Base-by-base conservation (phyloP, 2,329 filamentous ascomycete genomes). In the Grosmannia clavigera region DNA sequence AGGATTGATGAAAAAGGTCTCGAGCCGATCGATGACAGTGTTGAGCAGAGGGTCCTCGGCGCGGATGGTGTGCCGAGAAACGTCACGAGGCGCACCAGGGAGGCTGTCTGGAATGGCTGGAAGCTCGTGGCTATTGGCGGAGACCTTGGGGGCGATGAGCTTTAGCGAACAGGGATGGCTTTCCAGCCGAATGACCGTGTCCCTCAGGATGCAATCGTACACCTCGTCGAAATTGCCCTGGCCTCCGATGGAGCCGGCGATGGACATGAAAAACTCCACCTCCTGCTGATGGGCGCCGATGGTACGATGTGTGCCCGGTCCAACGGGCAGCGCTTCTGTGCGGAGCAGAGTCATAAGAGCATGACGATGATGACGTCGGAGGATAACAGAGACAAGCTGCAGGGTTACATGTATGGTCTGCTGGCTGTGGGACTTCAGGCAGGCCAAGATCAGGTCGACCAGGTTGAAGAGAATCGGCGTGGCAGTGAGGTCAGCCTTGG, bases 401-500 rank as follows among this genome's bases (percentile, higher is more conserved):
- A 99, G 77, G 0, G 92, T 95, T 12, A 95, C 90, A 64, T 90
- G 85, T 19, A 96, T 87, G 0, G 94, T 97, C 69, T 96, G 92
- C 58, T 88, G 82, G 67, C 94, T 96, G 53, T 81, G 80, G 0
- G 94, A 97, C 61, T 85, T 81, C 31, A 96, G 77, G 67, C 92
- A 95, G 43, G 91, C 88, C 3, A 95, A 78, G 35, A 96, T 86
- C 14, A 99, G 80, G 73, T 99, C 94, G 29, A 95, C 89, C 11
- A 99, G 76, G 69, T 95, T 97, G 76, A 96, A 99, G 0, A 99
- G 78, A 16, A 90, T 81, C 0, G 94, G 94, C 1, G 92, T 94
- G 31, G 80, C 80, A 11, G 88, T 81, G 16, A 82, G 78, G 60
- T 94, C 88, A 3, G 87, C 83, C 64, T 88, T 86, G 59, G 88